A percentile compares a stretch with the other conserved stretches of the same genome.
phyloP scores from a whole-genome alignment of 228 moss, liverwort and hornwort species.

The Sphagnum fallax region DNA sequence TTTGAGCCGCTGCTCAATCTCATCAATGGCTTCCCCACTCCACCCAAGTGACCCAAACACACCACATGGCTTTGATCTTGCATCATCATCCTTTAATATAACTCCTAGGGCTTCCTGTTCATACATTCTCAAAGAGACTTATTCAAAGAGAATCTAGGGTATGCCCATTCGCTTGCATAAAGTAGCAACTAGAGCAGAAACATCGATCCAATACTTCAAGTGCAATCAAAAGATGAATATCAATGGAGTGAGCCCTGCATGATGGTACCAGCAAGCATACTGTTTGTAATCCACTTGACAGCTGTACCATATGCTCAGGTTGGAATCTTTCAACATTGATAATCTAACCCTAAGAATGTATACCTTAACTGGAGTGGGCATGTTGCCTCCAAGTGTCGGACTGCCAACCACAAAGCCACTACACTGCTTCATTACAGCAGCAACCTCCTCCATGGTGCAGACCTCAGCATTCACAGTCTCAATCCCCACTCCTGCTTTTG shows the following conservation, averaged over 20 bases:
- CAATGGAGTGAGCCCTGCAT: neutral
- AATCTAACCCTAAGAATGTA: neutral
- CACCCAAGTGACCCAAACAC: slow-evolving; percentile 99
- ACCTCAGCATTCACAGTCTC: slow-evolving; percentile 84
- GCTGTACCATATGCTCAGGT: too few species aligned
- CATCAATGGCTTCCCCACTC: slow-evolving; percentile 96
- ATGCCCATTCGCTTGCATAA: too few species aligned
- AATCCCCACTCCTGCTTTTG: slow-evolving; percentile 88
- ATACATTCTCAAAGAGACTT: neutral
- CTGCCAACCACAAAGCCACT: slow-evolving; percentile 88
- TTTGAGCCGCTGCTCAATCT: slow-evolving; percentile 76
- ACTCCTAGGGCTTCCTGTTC: slow-evolving; percentile 75
- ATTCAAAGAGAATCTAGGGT: too few species aligned
- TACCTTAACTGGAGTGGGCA: slow-evolving; percentile 93
- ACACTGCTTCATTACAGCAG: slow-evolving; percentile 34
- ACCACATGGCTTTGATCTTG: slow-evolving; percentile 76
- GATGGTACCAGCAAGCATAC: too few species aligned
- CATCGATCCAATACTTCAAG: too few species aligned
- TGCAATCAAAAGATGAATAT: neutral
- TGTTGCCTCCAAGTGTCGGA: slow-evolving; percentile 87
- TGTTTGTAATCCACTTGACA: too few species aligned
- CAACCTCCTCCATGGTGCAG: slow-evolving; percentile 57
- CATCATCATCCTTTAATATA: slow-evolving; percentile 58
- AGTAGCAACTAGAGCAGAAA: too few species aligned
- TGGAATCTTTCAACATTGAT: too few species aligned